These are phyloP conservation scores for Pseudogymnoascus sp. DNA, from an alignment of 2,329 filamentous ascomycete genomes.

Conservation along the genomic window DNA sequence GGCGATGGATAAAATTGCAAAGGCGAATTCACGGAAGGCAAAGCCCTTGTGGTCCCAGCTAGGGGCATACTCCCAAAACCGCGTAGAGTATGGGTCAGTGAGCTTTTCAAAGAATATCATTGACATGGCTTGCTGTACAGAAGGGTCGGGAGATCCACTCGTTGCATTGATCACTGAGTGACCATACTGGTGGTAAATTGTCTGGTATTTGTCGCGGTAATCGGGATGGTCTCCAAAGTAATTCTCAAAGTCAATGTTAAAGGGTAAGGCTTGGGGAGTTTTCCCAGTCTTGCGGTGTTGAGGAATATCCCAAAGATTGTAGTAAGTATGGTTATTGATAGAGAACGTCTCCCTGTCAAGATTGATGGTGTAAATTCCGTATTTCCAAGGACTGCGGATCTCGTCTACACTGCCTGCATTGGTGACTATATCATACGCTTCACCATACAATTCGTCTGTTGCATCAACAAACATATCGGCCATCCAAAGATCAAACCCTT, in stretches of 20 bases:
- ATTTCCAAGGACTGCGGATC: neutral
- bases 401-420: neutral
- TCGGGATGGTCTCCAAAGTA: neutral
- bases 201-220: neutral
- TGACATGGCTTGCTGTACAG: neutral
- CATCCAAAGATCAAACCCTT: neutral
- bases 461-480: neutral
- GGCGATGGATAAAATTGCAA: neutral
- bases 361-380: neutral
- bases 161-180: neutral
- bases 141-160: neutral
- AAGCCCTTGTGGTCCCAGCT: neutral
- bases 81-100: neutral
- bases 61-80: neutral
- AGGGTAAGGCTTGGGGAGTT: neutral
- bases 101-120: neutral
- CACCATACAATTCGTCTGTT: neutral
- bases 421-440: neutral
- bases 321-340: neutral
- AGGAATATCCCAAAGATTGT: neutral
- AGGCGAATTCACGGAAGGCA: slow-evolving; percentile 4
- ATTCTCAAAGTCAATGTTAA: neutral
- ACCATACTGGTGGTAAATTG: neutral
- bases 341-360: neutral
- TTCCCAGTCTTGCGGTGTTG: neutral